A percentile compares a stretch with the other conserved stretches of the same genome.
Conservation (phyloP, 345 rosid species). For the Carallia pectinifolia region DNA sequence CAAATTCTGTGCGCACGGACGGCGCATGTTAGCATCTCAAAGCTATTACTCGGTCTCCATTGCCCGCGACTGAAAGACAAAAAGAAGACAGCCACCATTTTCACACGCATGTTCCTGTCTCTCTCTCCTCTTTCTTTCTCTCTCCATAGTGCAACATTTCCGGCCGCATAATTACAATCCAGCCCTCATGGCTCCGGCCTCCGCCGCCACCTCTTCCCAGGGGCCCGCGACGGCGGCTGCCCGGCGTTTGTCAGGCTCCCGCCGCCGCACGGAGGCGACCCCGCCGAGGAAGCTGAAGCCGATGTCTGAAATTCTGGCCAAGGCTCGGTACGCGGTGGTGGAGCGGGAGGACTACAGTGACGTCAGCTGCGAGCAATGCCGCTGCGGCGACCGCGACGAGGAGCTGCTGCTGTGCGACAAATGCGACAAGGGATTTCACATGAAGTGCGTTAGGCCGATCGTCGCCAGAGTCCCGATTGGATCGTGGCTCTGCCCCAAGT, state of each 20-base stretch:
- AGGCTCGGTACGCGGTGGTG: conserved; percentile 42
- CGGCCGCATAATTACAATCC: not conserved
- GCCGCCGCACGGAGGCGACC: conserved; percentile 52
- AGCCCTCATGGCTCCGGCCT: conserved; percentile 34
- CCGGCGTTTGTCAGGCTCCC: conserved; percentile 35
- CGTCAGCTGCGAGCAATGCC: conserved; percentile 66
- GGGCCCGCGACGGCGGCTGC: conserved; percentile 31
- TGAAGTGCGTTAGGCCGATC: conserved; percentile 85
- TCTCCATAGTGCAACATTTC: conserved; percentile 2
- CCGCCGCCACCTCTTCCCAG: conserved; percentile 28
- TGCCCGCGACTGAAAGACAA: conserved; percentile 16
- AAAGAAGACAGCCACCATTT: not conserved
- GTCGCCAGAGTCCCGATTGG: conserved; percentile 78
- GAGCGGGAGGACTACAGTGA: conserved; percentile 45
- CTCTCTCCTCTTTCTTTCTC: not conserved
- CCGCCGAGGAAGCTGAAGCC: conserved; percentile 53
- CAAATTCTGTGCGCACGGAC: conserved; percentile 41
- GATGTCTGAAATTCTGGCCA: conserved; percentile 54
- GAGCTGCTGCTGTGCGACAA: conserved; percentile 81
- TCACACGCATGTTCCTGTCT: not conserved
- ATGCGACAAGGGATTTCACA: conserved; percentile 86
- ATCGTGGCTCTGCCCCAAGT: conserved; percentile 68
- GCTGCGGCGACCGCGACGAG: conserved; percentile 60
- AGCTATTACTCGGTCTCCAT: not conserved
- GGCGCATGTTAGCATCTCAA: conserved; percentile 30